Conservation (phyloP, 2,329 filamentous ascomycete species). For the Penicillium digitatum region DNA sequence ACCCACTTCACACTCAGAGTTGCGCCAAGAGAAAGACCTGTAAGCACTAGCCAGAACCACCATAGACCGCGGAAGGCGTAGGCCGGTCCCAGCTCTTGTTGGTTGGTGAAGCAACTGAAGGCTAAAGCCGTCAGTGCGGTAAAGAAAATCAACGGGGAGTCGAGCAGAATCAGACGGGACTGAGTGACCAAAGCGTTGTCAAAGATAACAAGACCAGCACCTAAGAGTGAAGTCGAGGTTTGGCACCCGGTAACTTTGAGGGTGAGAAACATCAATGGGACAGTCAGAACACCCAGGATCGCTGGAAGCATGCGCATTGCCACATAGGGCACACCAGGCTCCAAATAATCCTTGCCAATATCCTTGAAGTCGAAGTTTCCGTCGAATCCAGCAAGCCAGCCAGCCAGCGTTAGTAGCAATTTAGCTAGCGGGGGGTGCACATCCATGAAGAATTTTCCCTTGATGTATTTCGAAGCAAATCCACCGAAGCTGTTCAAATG, state of each 20-base stretch:
- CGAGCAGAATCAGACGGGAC: conserved; percentile 89
- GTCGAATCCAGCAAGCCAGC: conserved; percentile 91
- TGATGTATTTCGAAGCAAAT: conserved; percentile 98
- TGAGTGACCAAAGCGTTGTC: conserved; percentile 95
- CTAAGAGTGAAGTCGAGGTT: conserved; percentile 77
- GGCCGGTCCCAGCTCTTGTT: conserved; percentile 85
- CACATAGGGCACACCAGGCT: conserved; percentile 92
- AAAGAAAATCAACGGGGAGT: conserved; percentile 89
- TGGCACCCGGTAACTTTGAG: conserved; percentile 87
- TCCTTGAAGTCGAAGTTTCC: conserved; percentile 99
- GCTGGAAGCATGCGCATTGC: conserved; percentile 94
- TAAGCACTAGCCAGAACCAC: conserved; percentile 96
- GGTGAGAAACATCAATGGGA: conserved; percentile 91
- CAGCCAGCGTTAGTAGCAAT: conserved; percentile 89
- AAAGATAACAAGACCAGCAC: conserved; percentile 83
- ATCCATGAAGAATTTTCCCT: conserved; percentile 99
- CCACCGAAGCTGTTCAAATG: conserved; percentile 74
- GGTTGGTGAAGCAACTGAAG: conserved; percentile 92
- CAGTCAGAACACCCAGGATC: conserved; percentile 78
- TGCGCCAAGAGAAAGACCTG: conserved; percentile 80
- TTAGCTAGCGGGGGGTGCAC: conserved; percentile 98
- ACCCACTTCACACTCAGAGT: conserved; percentile 99
- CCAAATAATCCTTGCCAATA: conserved; percentile 97
- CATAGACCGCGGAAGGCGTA: conserved; percentile 85
- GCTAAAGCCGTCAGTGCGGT: conserved; percentile 87